Evolutionary conservation across 1,139 yeast species (phyloP), one percentile per base, ranked within the genome.

Genomic region (Geotrichum carabidarum): DNA sequence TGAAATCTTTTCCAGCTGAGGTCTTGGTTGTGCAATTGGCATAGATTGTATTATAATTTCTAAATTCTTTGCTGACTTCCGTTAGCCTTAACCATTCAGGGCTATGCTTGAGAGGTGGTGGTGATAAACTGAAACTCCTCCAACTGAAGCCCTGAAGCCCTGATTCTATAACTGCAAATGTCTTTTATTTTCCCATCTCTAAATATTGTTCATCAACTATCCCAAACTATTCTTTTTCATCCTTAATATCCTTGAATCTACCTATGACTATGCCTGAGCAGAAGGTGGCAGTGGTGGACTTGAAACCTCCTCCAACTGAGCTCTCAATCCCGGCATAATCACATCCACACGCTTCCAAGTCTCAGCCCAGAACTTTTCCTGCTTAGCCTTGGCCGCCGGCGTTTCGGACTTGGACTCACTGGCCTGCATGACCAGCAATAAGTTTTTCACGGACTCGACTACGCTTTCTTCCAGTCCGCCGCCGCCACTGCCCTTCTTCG

Each of bases 391-490:
- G 8, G 40, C 17, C 53, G 74, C 75, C 7, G 73, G 70, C 35
- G 38, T 32, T 31, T 71, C 71, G 11, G 76, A 75, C 40, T 71
- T 72, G 9, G 74, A 75, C 58, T 74, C 67, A 15, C 72, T 63
- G 22, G 68, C 60, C 41, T 62, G 67, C 58, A 76, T 72, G 4
- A 79, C 81, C 53, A 78, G 62, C 45, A 78, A 62, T 38, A 78
- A 74, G 60, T 86, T 86, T 69, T 84, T 84, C 58, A 86, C 70
- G 47, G 82, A 73, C 68, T 86, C 94, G 3, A 76, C 69, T 1
- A 81, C 80, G 7, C 84, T 78, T 63, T 86, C 93, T 52, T 73
- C 75, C 50, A 77, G 71, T 6, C 40, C 52, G 41, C 48, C 48
- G 17, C 22, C 32, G 43, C 12, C 17, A 31, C 38, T 43, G 18